Evolutionary conservation across 2,329 filamentous ascomycete species (phyloP), one percentile per base, ranked within the genome.

Genomic region (Alternaria gaisen): DNA sequence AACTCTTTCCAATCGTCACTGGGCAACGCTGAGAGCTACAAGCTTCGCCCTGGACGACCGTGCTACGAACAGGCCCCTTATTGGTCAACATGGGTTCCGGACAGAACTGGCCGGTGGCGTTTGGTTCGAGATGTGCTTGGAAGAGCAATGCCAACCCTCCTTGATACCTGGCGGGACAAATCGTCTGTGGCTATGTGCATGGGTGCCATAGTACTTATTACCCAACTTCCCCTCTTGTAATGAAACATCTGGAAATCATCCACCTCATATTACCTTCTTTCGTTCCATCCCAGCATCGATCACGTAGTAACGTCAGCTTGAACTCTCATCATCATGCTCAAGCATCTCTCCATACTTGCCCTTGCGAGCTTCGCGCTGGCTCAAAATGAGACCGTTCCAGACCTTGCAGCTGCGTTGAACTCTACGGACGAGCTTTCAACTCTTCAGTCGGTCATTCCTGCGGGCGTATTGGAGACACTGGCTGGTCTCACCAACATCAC

Each of bases 401-500:
- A 56, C 28, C 69, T 72, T 10, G 40, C 60, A 4, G 41, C 67
- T 36, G 70, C 69, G n/a, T 58, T 72, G 48, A 66, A 55, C 43
- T 63, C 63, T 1, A 62, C 69, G 3, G 4, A 55, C 7, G 53
- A 77, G 26, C 67, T 80, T 10, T 74, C 76, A 5, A 72, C 68
- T 40, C 67, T 81, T 20, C 67, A 70, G 41, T 67, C 66, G 7
- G 73, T 83, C 55, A 72, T 85, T 30, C 53, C 65, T 14, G 60
- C 67, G 22, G 72, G 77, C 51, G 78, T 85, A 18, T 59, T 81
- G 14, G 41, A 68, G 11, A 60, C 75, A 4, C 73, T 87, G 32
- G 69, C 71, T 36, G 68, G 66, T 26, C 75, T 81, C 4, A 66
- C 69, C 14, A 86, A 88, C 69, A 79, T 89, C 58, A 90, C 88